Evolutionary conservation across 371 early-diverging fungal genomes (phyloP).

Genomic region (Rhizomucor miehei): DNA sequence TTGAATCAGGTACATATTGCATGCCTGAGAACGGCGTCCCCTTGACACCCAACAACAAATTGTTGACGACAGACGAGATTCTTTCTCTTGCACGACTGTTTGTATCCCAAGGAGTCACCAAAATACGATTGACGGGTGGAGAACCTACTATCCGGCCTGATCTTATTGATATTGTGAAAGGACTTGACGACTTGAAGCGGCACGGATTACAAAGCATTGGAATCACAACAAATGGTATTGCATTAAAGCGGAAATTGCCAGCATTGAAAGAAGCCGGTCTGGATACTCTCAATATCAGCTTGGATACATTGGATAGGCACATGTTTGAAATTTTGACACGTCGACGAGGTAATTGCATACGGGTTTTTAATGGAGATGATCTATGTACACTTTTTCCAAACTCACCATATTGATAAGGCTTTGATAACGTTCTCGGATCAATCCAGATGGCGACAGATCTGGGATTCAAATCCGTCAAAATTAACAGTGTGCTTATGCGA

Average conservation of each 20-base stretch:
- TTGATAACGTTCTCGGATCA: constrained; percentile 72
- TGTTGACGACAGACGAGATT: constrained; percentile 82
- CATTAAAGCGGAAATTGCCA: constrained; percentile 79
- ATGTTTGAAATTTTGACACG: constrained; percentile 90
- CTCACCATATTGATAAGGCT: constrained; percentile 50
- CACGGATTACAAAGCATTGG: constrained; percentile 77
- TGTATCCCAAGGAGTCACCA: constrained; percentile 85
- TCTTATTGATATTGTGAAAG: constrained; percentile 75
- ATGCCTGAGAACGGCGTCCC: constrained; percentile 93
- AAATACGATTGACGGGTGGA: constrained; percentile 94
- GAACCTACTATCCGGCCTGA: constrained; percentile 95
- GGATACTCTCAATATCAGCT: constrained; percentile 83
- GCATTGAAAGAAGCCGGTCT: constrained; percentile 71
- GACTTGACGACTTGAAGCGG: constrained; percentile 66
- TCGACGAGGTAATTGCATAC: constrained; percentile 53
- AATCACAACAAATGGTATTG: constrained; percentile 94
- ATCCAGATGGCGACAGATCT: constrained; percentile 67
- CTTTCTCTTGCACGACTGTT: constrained; percentile 76
- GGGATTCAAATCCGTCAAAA: constrained; percentile 73
- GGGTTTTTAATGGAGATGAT: no score
- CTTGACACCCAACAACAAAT: constrained; percentile 64
- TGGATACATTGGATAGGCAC: constrained; percentile 86
- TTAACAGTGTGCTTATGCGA: constrained; percentile 90
- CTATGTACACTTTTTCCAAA: no score
- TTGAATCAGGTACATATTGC: constrained; percentile 80